phyloP scores from a whole-genome alignment of 2,329 filamentous ascomycete genomes.

The Didymella pomorum region DNA sequence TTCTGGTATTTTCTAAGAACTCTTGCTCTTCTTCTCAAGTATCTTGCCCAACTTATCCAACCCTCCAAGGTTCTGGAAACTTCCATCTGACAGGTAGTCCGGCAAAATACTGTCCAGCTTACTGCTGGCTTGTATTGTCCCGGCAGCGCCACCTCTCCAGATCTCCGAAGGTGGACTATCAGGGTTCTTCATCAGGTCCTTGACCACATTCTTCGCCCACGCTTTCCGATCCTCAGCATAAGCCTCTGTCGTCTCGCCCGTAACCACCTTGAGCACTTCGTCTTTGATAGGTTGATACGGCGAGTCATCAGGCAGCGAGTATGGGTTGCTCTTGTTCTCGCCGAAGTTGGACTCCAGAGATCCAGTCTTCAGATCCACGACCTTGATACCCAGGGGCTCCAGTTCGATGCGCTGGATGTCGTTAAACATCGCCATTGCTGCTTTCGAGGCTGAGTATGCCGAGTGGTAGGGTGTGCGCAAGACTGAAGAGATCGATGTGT shows the following conservation, averaged over 20 bases:
- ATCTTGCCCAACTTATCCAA: conserved; percentile 19
- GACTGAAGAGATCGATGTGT: conserved; percentile 20
- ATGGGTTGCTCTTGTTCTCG: conserved; percentile 14
- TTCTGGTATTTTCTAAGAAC: too few relatives aligned
- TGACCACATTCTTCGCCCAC: conserved; percentile 23
- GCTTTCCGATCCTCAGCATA: conserved; percentile 19
- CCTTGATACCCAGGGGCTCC: conserved; percentile 32
- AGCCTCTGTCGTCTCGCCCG: conserved; percentile 14
- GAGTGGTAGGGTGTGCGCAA: conserved; percentile 21
- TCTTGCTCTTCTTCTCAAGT: conserved; percentile 14
- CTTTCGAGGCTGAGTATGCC: conserved; percentile 50
- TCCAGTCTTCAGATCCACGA: conserved; percentile 32
- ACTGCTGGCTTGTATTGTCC: conserved; percentile 9
- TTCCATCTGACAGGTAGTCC: conserved; percentile 16
- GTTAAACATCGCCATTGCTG: conserved; percentile 45
- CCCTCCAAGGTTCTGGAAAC: conserved; percentile 13
- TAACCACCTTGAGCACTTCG: conserved; percentile 16
- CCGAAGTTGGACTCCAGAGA: conserved; percentile 24
- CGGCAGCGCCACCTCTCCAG: conserved; percentile 21
- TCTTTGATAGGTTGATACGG: conserved; percentile 21
- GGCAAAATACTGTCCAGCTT: conserved; percentile 21
- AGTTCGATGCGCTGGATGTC: conserved; percentile 35
- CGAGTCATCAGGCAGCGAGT: conserved; percentile 12
- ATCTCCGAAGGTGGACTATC: conserved; percentile 19
- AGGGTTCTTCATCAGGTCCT: conserved; percentile 19